Percentiles rank a stretch among this genome's conserved stretches.
Evolutionary conservation across 176 grass and related monocot species (phyloP).

Genomic region (Puccinellia tenuiflora): DNA sequence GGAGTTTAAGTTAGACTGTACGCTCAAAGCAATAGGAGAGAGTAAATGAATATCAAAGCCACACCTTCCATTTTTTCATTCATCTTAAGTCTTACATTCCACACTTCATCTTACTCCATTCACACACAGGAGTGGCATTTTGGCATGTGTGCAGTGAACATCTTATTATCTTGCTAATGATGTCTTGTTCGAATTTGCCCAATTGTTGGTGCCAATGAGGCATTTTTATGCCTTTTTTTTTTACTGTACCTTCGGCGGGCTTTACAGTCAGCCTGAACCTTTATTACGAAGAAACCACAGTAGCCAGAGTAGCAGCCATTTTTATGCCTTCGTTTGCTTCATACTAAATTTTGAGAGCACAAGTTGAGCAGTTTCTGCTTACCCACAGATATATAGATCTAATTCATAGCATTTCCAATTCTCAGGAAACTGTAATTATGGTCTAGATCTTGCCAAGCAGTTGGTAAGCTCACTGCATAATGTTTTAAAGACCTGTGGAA

Average conservation of each 20-base stretch:
- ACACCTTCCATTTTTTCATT: background rate
- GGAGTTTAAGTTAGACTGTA: background rate
- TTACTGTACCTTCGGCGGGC: too few relatives aligned
- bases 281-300: too few relatives aligned
- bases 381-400: constrained; percentile 11
- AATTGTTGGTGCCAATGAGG: background rate
- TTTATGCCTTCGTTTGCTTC: constrained; percentile 10
- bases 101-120: background rate
- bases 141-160: background rate
- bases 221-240: too few relatives aligned
- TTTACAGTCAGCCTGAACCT: too few relatives aligned
- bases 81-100: constrained; percentile 9
- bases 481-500: constrained; percentile 70
- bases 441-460: constrained; percentile 61
- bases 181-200: constrained; percentile 4
- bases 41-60: background rate
- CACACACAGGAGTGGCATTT: background rate
- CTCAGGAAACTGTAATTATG: constrained; percentile 84
- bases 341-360: background rate
- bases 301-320: background rate
- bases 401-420: constrained; percentile 20
- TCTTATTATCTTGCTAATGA: background rate
- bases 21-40: background rate
- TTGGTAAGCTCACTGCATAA: constrained; percentile 64
- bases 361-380: background rate